Evolutionary conservation across 371 early-diverging fungal genomes (phyloP).

Genomic region (Parasitella parasitica): DNA sequence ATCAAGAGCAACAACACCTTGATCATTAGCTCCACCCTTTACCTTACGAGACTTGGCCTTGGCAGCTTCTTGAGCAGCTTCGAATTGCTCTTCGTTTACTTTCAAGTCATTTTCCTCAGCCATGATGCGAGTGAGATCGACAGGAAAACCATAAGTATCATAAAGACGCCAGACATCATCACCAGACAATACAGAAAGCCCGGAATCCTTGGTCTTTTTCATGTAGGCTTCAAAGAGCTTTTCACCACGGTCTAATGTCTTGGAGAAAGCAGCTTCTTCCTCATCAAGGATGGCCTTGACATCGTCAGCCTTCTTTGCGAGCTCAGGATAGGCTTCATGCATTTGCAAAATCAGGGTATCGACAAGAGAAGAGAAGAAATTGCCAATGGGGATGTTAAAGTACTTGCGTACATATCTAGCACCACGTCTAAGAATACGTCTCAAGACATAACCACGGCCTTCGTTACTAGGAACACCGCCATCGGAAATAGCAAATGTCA

Average conservation of each 20-base stretch:
- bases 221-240: conserved; percentile 88
- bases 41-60: conserved; percentile 78
- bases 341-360: conserved; percentile 84
- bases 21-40: conserved; percentile 59
- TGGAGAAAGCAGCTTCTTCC: conserved; percentile 96
- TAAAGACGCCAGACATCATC: conserved; percentile 97
- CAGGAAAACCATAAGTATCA: conserved; percentile 99
- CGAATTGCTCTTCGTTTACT: conserved; percentile 89
- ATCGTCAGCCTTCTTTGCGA: conserved; percentile 68
- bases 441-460: conserved; percentile 99
- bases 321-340: conserved; percentile 91
- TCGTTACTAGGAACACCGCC: conserved; percentile 97
- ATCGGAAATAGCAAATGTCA: conserved; percentile 97
- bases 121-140: conserved; percentile 98
- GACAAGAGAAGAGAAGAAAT: conserved; percentile 89
- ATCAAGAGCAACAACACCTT: conserved; percentile 76
- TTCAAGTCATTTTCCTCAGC: conserved; percentile 93
- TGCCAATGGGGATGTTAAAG: conserved; percentile 87
- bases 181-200: conserved; percentile 72
- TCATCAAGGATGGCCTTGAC: conserved; percentile 94
- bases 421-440: conserved; percentile 98
- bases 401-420: conserved; percentile 95
- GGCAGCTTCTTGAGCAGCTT: conserved; percentile 80
- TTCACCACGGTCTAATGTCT: conserved; percentile 98
- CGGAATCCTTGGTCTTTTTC: conserved; percentile 66